A percentile compares a stretch with the other conserved stretches of the same genome.
Conservation (phyloP, 2,329 filamentous ascomycete species). For the Trichoderma arundinaceum region DNA sequence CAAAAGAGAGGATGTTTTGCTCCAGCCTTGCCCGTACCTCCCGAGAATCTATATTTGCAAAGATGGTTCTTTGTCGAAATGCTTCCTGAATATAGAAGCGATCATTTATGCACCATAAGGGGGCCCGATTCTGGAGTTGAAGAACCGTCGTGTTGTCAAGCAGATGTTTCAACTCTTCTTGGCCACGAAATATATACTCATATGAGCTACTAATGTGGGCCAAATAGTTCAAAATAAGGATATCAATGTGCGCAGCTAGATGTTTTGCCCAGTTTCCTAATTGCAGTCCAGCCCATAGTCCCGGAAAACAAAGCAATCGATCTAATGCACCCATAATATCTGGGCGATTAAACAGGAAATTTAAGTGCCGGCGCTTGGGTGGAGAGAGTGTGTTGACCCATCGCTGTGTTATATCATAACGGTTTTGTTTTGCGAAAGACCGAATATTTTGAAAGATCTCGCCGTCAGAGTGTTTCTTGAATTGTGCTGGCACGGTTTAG, state of each 20-base stretch:
- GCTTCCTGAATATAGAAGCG: background rate
- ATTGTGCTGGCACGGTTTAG: constrained; percentile 3
- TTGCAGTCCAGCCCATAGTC: constrained; percentile 23
- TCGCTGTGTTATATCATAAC: constrained; percentile 4
- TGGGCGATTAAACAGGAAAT: constrained; percentile 10
- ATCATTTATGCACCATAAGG: background rate
- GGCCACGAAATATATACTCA: background rate
- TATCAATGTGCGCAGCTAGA: constrained; percentile 19
- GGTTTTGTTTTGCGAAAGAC: constrained; percentile 3
- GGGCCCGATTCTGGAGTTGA: constrained; percentile 12
- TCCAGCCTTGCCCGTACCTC: background rate
- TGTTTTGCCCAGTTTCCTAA: constrained; percentile 31
- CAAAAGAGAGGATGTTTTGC: constrained; percentile 17
- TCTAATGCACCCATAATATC: constrained; percentile 15
- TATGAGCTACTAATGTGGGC: constrained; percentile 5
- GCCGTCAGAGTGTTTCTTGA: background rate
- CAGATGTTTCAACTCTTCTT: constrained; percentile 7
- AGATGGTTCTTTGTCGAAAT: constrained; percentile 3
- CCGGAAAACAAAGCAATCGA: constrained; percentile 12
- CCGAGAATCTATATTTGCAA: background rate
- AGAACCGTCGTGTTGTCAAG: constrained; percentile 13
- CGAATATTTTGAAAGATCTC: constrained; percentile 15
- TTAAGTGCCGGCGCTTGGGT: constrained; percentile 12
- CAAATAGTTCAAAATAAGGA: constrained; percentile 28
- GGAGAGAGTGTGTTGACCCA: constrained; percentile 21